Base-by-base conservation (phyloP, 257 asterid genomes). In the Ophiorrhiza pumila region DNA sequence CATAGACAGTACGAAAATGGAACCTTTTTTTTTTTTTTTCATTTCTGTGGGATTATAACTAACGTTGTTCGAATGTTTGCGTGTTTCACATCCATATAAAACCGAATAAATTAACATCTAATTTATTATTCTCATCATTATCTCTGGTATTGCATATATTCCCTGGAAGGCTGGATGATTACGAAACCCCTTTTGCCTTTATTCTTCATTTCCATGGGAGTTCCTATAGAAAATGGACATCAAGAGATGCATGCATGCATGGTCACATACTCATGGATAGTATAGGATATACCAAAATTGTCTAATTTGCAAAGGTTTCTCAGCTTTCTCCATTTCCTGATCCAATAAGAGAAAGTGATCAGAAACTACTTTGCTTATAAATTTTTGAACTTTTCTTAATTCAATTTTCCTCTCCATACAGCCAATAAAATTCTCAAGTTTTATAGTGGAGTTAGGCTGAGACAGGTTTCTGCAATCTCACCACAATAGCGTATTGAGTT, bases 371-470 rank as follows among this genome's bases (percentile, higher is more conserved):
- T 47, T 34, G 17, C 27, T 15, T 13, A 37, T 23, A 55, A 74
- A 41, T 55, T 45, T 20, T 56, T 37, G 41, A 50, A 17, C 0
- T 35, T 55, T 22, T n/a, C 20, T 69, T 22, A 0, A 31, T 0
- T 6, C 2, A 2, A 15, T 29, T 18, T 68, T 32, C 13, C 17
- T 7, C 22, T 1, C 29, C 4, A 11, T 22, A 17, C 37, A 12
- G 57, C 45, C 59, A 15, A 45, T 45, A 31, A 64, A 20, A 31
- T 18, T 35, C 23, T 27, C 18, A 18, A 3, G 18, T 57, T 31
- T 45, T 46, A 4, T 5, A 53, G 75, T 76, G 75, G 80, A 52
- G 75, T 61, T 76, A 63, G 80, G 80, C 74, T 37, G 80, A 49
- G 12, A 13, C 76, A 47, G 41, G 58, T 70, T 72, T 61, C 68